Conservation (phyloP, 148 eudicot species). For the Euryodendron excelsum region DNA sequence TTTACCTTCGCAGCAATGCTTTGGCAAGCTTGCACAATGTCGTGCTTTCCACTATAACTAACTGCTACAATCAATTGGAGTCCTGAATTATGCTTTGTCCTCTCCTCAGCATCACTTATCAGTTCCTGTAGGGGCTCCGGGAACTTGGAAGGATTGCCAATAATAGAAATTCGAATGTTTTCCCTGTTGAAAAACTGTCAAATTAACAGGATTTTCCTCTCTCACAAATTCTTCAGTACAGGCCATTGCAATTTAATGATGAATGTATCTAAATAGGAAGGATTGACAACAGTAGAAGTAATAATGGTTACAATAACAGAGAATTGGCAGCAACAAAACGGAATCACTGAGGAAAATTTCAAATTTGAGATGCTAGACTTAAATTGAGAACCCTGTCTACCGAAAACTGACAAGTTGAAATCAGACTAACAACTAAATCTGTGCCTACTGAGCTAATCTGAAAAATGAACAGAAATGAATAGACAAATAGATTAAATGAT, state of each 20-base stretch:
- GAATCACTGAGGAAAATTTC: background rate
- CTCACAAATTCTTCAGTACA: background rate
- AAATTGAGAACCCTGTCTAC: background rate
- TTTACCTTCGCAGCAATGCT: conserved; percentile 61
- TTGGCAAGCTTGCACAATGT: conserved; percentile 69
- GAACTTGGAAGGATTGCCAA: conserved; percentile 59
- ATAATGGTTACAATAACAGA: background rate
- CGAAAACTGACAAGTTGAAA: background rate
- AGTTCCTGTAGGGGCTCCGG: conserved; percentile 36
- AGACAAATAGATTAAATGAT: background rate
- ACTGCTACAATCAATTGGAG: conserved; percentile 67
- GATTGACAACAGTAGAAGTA: background rate
- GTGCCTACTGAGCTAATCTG: background rate
- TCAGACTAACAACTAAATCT: background rate
- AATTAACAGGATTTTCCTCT: background rate
- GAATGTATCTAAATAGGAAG: background rate
- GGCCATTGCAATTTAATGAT: background rate
- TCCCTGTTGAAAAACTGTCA: conserved; percentile 33
- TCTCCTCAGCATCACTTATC: conserved; percentile 48
- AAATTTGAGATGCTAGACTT: background rate
- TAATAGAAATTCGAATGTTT: conserved; percentile 48
- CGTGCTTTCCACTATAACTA: conserved; percentile 64
- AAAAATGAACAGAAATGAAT: background rate
- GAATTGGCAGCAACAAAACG: no score
- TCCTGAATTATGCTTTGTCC: conserved; percentile 46